These are phyloP conservation scores for Phaeosphaeriaceae sp. DNA, from an alignment of 2,329 filamentous ascomycete genomes.

Conservation along the genomic window DNA sequence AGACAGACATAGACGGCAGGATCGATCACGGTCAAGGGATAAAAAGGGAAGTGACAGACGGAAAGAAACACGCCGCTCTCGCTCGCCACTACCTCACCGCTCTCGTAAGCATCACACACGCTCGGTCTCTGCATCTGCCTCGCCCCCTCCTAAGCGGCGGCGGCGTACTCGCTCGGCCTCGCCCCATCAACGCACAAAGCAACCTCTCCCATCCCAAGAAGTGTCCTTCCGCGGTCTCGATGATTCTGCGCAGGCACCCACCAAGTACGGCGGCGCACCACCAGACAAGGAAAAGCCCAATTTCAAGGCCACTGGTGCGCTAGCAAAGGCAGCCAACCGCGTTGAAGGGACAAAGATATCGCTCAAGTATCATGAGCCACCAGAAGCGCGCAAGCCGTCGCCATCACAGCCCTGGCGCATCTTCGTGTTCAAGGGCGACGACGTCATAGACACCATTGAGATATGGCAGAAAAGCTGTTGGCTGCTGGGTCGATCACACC, in stretches of 20 bases:
- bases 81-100: constrained; percentile 33
- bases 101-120: constrained; percentile 30
- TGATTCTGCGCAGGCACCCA: constrained; percentile 34
- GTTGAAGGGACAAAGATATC: constrained; percentile 77
- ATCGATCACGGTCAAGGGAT: constrained; percentile 27
- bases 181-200: constrained; percentile 50
- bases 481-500: constrained; percentile 81
- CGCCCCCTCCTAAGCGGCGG: constrained; percentile 43
- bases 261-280: constrained; percentile 42
- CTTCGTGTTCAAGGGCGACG: constrained; percentile 87
- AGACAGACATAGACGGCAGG: constrained; percentile 17
- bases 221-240: constrained; percentile 52
- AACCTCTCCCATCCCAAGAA: constrained; percentile 55
- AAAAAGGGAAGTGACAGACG: constrained; percentile 20
- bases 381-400: constrained; percentile 88
- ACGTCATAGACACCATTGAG: constrained; percentile 81
- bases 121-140: constrained; percentile 34
- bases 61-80: constrained; percentile 25
- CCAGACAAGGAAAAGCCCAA: constrained; percentile 85
- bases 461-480: constrained; percentile 82
- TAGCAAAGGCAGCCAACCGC: constrained; percentile 88
- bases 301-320: constrained; percentile 76
- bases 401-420: constrained; percentile 82
- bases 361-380: constrained; percentile 94
- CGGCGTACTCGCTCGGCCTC: constrained; percentile 48